Conservation (phyloP, 192 early-diverging fungal genomes). For the Coemansia sp. region DNA sequence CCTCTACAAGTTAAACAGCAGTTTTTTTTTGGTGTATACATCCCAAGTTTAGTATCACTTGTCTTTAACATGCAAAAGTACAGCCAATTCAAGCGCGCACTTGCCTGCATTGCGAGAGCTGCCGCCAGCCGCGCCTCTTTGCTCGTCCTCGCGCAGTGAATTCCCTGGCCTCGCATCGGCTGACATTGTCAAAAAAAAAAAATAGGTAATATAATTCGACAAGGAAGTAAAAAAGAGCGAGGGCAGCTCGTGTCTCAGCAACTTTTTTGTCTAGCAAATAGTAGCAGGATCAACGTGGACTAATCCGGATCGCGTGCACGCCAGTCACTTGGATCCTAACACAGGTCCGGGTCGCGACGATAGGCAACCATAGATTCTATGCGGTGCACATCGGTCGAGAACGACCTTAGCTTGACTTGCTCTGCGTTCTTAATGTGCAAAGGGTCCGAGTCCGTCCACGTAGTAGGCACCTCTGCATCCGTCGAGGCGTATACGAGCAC, state of each 20-base stretch:
- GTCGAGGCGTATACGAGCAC: constrained; percentile 87
- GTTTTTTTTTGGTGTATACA: too few relatives aligned
- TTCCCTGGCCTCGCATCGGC: neutral
- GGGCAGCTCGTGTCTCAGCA: too few relatives aligned
- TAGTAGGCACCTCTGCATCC: constrained; percentile 82
- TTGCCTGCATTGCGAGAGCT: constrained; percentile 18
- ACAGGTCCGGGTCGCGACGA: constrained; percentile 63
- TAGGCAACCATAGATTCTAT: constrained; percentile 91
- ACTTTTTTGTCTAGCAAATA: too few relatives aligned
- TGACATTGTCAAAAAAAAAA: too few relatives aligned
- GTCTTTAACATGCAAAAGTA: neutral
- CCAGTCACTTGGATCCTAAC: too few relatives aligned
- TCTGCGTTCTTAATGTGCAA: constrained; percentile 82
- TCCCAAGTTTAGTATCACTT: neutral
- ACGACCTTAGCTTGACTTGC: constrained; percentile 81
- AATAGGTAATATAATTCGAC: too few relatives aligned
- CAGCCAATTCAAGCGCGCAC: neutral
- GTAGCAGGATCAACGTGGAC: too few relatives aligned
- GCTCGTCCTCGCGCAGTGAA: neutral
- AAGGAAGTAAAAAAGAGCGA: neutral
- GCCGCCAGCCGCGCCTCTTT: constrained; percentile 1
- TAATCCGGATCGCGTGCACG: neutral
- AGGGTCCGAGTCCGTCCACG: constrained; percentile 85
- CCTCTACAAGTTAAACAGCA: constrained; percentile 5
- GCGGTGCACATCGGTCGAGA: constrained; percentile 83